Base-by-base conservation (phyloP, 208 protist genomes). In the Acanthamoeba triangularis region DNA sequence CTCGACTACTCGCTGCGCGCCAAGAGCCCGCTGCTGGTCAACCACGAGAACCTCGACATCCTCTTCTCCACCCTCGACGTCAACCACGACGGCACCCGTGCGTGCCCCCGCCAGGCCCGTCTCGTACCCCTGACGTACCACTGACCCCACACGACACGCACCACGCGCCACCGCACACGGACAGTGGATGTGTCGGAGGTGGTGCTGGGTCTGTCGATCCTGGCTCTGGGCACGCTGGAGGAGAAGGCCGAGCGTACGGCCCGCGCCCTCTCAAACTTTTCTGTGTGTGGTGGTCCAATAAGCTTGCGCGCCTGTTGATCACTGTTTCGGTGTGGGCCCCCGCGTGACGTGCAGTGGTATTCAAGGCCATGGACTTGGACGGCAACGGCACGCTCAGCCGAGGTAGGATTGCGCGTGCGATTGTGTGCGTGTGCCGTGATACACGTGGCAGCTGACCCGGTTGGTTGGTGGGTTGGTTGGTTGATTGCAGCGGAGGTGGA, bases 11-110 rank as follows among this genome's bases (percentile, higher is more conserved):
- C 33, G 28, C 74, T 82, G 74, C 74, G 74, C 74, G 74, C 74
- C 41, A 82, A 82, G 33, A 82, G 74, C 74, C 44, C 74, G 37
- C 74, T 82, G 41, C 74, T 82, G 5, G 63, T 72, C 74, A 82
- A 82, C 44, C 33, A 44, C 41, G 74, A 82, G 74, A 82, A 82
- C 74, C 41, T 82, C 20, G 74, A 82, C 23, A 52, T 82, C 74
- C 74, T 82, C 74, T 82, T n/a, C 74, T 49, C 74, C 37, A 82
- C 37, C 5, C 74, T 82, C 44, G 74, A 82, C 74, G 37, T 52
- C 74, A 82, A 82, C 74, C 74, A 82, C 74, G 74, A 82, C 74
- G 74, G 74, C 33, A 16, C 37, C n/a, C 74, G 74, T 82, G 54
- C 74, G 37, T n/a, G 3, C 23, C 33, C 74, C 3, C 74, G 1